Percentiles rank a stretch among this genome's conserved stretches.
Conservation (phyloP, 2,329 filamentous ascomycete genomes). For the Orbilia oligospora region DNA sequence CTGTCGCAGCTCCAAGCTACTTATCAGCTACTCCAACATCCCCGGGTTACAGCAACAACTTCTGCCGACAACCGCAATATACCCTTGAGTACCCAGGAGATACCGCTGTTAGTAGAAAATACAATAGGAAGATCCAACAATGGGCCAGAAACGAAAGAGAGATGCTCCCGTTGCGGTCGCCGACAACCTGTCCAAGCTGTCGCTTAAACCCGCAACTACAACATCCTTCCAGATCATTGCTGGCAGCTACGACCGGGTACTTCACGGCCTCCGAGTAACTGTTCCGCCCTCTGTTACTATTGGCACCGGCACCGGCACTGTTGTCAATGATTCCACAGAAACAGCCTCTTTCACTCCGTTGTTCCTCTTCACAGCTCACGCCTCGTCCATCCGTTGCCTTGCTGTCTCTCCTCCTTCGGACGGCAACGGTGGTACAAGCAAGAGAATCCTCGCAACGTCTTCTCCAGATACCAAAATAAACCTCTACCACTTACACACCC, state of each 20-base stretch:
- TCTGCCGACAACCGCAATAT: neutral
- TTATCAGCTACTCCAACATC: neutral
- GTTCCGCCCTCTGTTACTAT: neutral
- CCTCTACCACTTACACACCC: slow-evolving; percentile 74
- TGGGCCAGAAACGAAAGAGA: slow-evolving; percentile 54
- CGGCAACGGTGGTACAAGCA: slow-evolving; percentile 72
- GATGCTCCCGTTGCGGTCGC: slow-evolving; percentile 21
- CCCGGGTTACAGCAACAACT: neutral
- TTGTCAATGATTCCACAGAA: slow-evolving; percentile 6
- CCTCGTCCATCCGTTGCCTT: slow-evolving; percentile 88
- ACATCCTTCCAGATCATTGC: slow-evolving; percentile 88
- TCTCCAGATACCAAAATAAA: slow-evolving; percentile 96
- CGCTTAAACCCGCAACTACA: slow-evolving; percentile 6
- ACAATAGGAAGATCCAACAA: neutral
- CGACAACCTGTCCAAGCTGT: slow-evolving; percentile 41
- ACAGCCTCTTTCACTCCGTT: slow-evolving; percentile 80
- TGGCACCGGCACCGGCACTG: neutral
- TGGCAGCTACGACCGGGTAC: slow-evolving; percentile 91
- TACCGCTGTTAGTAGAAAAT: neutral
- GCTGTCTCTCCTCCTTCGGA: slow-evolving; percentile 84
- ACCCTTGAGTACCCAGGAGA: neutral
- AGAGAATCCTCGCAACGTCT: slow-evolving; percentile 89
- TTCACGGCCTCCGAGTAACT: slow-evolving; percentile 78
- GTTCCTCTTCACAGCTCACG: slow-evolving; percentile 95
- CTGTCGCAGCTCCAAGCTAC: neutral